Evolutionary conservation across 2,329 filamentous ascomycete species (phyloP).

Genomic region (Epichloe typhina): DNA sequence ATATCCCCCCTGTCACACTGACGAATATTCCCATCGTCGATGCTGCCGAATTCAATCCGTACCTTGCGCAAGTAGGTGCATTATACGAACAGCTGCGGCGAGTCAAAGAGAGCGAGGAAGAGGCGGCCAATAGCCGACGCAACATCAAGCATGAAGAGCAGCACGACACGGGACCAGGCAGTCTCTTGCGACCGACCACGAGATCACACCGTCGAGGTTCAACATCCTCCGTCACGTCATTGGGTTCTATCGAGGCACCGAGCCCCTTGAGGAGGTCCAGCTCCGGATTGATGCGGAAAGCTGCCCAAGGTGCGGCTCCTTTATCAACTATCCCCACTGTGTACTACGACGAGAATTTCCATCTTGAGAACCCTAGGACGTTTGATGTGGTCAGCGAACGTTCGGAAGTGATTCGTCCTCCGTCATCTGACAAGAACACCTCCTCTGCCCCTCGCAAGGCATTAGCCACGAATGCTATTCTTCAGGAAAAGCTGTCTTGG

Average conservation of each 20-base stretch:
- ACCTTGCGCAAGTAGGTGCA: slow-evolving; percentile 72
- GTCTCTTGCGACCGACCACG: slow-evolving; percentile 31
- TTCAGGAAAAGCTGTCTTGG: slow-evolving; percentile 98
- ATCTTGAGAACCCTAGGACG: slow-evolving; percentile 85
- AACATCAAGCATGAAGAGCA: slow-evolving; percentile 30
- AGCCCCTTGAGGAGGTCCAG: slow-evolving; percentile 31
- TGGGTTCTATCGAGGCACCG: slow-evolving; percentile 35
- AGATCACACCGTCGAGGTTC: slow-evolving; percentile 21
- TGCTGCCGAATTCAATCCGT: slow-evolving; percentile 65
- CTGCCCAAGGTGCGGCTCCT: slow-evolving; percentile 62
- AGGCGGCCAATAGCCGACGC: slow-evolving; percentile 33
- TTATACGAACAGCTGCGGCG: slow-evolving; percentile 83
- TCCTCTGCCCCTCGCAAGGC: slow-evolving; percentile 64
- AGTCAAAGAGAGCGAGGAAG: slow-evolving; percentile 64
- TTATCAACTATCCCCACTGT: slow-evolving; percentile 84
- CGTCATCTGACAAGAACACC: slow-evolving; percentile 40
- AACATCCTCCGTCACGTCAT: slow-evolving; percentile 33
- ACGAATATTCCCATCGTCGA: slow-evolving; percentile 81
- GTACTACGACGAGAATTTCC: slow-evolving; percentile 92
- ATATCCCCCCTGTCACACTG: slow-evolving; percentile 91
- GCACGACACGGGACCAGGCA: slow-evolving; percentile 26
- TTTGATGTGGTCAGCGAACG: slow-evolving; percentile 95
- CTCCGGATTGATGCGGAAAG: slow-evolving; percentile 40
- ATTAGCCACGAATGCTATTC: slow-evolving; percentile 86
- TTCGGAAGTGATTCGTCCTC: slow-evolving; percentile 79